These are phyloP conservation scores for Gossypium anomalum DNA, from an alignment of 345 rosid genomes.

Conservation along the genomic window DNA sequence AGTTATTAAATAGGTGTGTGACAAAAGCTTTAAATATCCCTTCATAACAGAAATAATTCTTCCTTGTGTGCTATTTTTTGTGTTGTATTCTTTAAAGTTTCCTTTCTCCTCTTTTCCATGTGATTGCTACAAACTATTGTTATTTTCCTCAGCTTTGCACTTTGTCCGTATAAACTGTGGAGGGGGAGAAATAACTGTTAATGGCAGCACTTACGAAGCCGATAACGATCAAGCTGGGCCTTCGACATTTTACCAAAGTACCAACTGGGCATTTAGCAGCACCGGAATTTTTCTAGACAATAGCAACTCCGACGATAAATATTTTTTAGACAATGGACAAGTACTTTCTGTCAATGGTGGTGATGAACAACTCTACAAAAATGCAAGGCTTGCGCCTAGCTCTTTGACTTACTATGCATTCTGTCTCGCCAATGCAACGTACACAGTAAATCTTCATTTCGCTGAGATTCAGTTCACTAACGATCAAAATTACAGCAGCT, in stretches of 20 bases:
- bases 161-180: slow-evolving; percentile 40
- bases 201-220: slow-evolving; percentile 26
- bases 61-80: no score
- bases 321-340: background rate
- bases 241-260: slow-evolving; percentile 17
- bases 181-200: slow-evolving; percentile 23
- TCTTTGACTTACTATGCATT: slow-evolving; percentile 54
- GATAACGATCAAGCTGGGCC: slow-evolving; percentile 34
- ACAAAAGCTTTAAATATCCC: no score
- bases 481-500: slow-evolving; percentile 26
- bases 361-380: slow-evolving; percentile 17
- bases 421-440: slow-evolving; percentile 52
- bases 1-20: no score
- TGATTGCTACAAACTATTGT: background rate
- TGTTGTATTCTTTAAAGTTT: no score
- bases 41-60: no score
- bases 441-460: slow-evolving; percentile 40
- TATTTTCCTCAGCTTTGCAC: slow-evolving; percentile 18
- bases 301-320: slow-evolving; percentile 6
- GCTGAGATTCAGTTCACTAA: slow-evolving; percentile 31
- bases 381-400: slow-evolving; percentile 53
- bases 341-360: slow-evolving; percentile 8
- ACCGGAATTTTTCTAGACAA: slow-evolving; percentile 46
- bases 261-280: slow-evolving; percentile 53
- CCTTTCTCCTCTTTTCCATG: no score